Evolutionary conservation across 306 rosid species (phyloP), one percentile per base, ranked within the genome.

Genomic region (Vigna mungo): DNA sequence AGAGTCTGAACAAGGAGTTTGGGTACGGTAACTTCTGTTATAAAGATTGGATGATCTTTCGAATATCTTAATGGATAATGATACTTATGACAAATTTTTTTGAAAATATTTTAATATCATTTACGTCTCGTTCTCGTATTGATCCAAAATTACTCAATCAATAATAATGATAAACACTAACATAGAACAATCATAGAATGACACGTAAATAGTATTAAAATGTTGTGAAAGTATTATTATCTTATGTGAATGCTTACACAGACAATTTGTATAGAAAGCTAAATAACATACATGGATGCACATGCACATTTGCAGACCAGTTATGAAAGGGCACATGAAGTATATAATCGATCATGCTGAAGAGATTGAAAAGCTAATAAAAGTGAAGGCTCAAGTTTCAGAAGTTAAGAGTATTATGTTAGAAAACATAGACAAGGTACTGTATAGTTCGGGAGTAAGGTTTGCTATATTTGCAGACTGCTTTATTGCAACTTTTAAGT

Each of bases 351-450:
- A 90, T 51, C 97, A 94, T 8, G 96, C 97, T 8, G 93, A 94
- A 81, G 98, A 93, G 86, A 93, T 91, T 64, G 98, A 86, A 59
- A 91, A 94, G 87, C 83, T 94, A 55, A 77, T 90, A 78, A 94
- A 91, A 89, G 96, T 94, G 88, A 92, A 91, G 90, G 98, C 97
- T 10, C 98, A 91, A 81, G 97, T 94, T 82, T 84, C 94, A 52
- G 96, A 94, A 87, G 97, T 94, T 51, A 91, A 91, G 83, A 89
- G 91, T 76, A 91, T 94, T 70, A 94, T 94, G 98, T 79, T 91
- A 68, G 96, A 90, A 86, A 94, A 94, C 86, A 89, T 94, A 41
- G 84, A 84, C 77, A 84, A 84, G 87, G 87, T 84, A 80, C 17
- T 68, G 55, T 64, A 14, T 47, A 48, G 49, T 68, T 51, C 54